phyloP scores from a whole-genome alignment of 2,329 filamentous ascomycete species.

The Fusarium staphyleae region DNA sequence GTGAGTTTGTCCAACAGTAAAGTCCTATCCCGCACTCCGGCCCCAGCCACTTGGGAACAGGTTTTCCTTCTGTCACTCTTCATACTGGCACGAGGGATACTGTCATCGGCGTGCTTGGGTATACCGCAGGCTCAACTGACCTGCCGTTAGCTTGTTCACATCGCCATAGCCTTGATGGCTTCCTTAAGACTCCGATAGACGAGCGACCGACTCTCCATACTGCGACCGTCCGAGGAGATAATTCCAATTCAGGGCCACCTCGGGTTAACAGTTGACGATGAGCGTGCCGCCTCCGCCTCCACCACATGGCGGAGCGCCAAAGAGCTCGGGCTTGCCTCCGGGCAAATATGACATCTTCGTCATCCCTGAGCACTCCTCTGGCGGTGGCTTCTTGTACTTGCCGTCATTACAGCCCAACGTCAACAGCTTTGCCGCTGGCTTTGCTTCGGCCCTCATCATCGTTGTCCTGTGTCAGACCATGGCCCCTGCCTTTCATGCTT shows the following conservation, averaged over 20 bases:
- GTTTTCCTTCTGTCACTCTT: slow-evolving; percentile 6
- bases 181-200: slow-evolving; percentile 40
- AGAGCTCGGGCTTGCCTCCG: slow-evolving; percentile 74
- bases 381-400: slow-evolving; percentile 91
- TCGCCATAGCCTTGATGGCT: slow-evolving; percentile 42
- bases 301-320: slow-evolving; percentile 82
- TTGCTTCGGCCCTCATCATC: slow-evolving; percentile 75
- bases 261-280: slow-evolving; percentile 47
- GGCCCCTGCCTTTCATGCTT: slow-evolving; percentile 75
- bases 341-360: slow-evolving; percentile 98
- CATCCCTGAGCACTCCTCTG: slow-evolving; percentile 89
- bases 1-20: slow-evolving; percentile 35
- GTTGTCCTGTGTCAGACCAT: slow-evolving; percentile 77
- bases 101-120: not conserved
- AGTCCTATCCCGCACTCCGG: slow-evolving; percentile 17
- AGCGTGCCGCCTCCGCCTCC: slow-evolving; percentile 79
- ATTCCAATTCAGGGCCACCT: slow-evolving; percentile 19
- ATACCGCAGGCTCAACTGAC: slow-evolving; percentile 25
- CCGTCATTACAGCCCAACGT: slow-evolving; percentile 84
- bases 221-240: slow-evolving; percentile 16
- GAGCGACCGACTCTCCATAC: slow-evolving; percentile 26
- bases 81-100: not conserved
- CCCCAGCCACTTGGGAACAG: slow-evolving; percentile 26
- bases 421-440: slow-evolving; percentile 91
- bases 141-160: slow-evolving; percentile 21